Evolutionary conservation across 1,284 basidiomycete genomes (phyloP).

Genomic region (Volvariella volvacea): DNA sequence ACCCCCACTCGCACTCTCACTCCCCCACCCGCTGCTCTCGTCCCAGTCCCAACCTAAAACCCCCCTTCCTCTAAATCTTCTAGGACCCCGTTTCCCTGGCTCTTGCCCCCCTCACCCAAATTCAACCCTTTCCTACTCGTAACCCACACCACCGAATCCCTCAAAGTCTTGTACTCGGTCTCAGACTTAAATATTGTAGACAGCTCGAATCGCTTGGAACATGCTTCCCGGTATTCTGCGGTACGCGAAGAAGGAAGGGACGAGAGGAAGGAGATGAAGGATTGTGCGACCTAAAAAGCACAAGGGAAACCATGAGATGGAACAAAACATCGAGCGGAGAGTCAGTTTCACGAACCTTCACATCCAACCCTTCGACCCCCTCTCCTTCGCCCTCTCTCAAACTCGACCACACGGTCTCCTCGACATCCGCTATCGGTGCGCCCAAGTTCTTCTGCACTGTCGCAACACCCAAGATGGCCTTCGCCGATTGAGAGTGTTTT

Average conservation of each 20-base stretch:
- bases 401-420: conserved; percentile 48
- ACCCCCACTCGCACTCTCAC: no score
- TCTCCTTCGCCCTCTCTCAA: conserved; percentile 25
- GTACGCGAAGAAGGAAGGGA: conserved; percentile 42
- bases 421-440: conserved; percentile 49
- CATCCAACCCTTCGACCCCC: conserved; percentile 34
- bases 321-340: not conserved
- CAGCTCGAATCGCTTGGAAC: conserved; percentile 45
- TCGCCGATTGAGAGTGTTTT: conserved; percentile 40
- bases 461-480: conserved; percentile 57
- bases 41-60: no score
- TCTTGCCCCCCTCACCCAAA: no score
- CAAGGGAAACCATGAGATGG: no score
- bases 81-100: no score
- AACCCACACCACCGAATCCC: no score
- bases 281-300: conserved; percentile 40
- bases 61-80: no score
- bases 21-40: no score
- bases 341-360: conserved; percentile 39
- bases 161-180: no score
- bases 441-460: conserved; percentile 41
- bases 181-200: conserved; percentile 58
- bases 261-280: conserved; percentile 39
- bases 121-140: no score
- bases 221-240: conserved; percentile 53